Evolutionary conservation across 1,284 basidiomycete species (phyloP), one percentile per base, ranked within the genome.

Genomic region (Papiliotrema terrestris): DNA sequence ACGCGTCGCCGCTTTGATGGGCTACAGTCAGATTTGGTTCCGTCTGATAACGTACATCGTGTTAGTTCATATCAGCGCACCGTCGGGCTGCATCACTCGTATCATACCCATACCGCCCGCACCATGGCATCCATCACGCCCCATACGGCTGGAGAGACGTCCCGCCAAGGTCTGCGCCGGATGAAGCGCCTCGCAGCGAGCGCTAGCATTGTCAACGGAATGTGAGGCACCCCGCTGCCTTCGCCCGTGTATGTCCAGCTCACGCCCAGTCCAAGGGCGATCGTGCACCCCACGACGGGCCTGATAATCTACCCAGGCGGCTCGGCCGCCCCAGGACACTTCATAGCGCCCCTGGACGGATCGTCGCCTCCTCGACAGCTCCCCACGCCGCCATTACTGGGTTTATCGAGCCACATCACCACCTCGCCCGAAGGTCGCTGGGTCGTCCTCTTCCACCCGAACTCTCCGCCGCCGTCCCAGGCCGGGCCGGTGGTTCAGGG

Each of bases 341-440:
- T 64, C 8, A 41, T 56, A 32, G 50, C 63, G 2, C 48, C 63
- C 5, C 25, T 69, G 32, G 55, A 56, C 22, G 25, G 55, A 2
- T 9, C 53, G 22, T 49, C 59, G 3, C 52, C 61, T 20, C 65
- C 66, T 46, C 53, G 62, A 36, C 49, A 49, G 15, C 45, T 73
- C 15, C 58, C 63, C 4, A 45, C 59, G 3, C 62, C 69, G 3
- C 35, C 59, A 0, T 13, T 66, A 22, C 54, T 69, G 8, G 47
- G 49, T 19, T 60, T 59, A 2, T 54, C 59, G 8, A 46, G 60
- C 36, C 57, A 65, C 22, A n/a, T 69, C 8, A 58, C 52, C 22
- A 45, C 66, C 19, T 71, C 70, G 9, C 69, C 66, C 11, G 58
- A 62, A 51, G 72, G 69, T 17, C 38, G 56, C n/a, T 74, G 71